Percentiles rank a stretch among this genome's conserved stretches.
These are phyloP conservation scores for Tritrichomonas musculus DNA, from an alignment of 208 protist species.

Conservation along the genomic window DNA sequence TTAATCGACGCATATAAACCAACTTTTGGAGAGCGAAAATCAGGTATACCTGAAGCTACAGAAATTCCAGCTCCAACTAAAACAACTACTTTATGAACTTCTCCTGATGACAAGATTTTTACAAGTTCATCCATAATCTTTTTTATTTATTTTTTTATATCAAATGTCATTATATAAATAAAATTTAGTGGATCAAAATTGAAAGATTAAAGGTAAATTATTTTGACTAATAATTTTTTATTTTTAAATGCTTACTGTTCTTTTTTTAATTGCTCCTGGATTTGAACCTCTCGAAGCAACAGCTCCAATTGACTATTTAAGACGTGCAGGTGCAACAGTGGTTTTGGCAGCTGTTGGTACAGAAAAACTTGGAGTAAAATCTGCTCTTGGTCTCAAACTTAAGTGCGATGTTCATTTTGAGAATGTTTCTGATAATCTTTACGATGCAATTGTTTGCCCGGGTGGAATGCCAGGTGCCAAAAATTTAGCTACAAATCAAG, in stretches of 20 bases:
- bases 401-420: background rate
- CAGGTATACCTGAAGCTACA: slow-evolving; percentile 6
- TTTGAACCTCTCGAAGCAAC: background rate
- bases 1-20: slow-evolving; percentile 1
- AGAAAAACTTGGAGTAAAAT: background rate
- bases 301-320: background rate
- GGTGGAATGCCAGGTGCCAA: background rate
- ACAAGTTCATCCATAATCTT: background rate
- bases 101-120: background rate
- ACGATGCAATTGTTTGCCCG: background rate
- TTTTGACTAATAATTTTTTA: too few species aligned
- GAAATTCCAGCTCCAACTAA: slow-evolving; percentile 22
- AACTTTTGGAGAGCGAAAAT: background rate
- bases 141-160: too few species aligned
- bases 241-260: background rate
- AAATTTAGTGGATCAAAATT: too few species aligned
- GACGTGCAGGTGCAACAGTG: background rate
- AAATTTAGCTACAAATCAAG: background rate
- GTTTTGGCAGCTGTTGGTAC: background rate
- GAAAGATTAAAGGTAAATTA: too few species aligned
- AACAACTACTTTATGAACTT: background rate
- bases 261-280: background rate
- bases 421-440: background rate
- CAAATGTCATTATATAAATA: too few species aligned
- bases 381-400: background rate